Conservation (phyloP, 208 protist genomes). For the Phytomonas sp. region DNA sequence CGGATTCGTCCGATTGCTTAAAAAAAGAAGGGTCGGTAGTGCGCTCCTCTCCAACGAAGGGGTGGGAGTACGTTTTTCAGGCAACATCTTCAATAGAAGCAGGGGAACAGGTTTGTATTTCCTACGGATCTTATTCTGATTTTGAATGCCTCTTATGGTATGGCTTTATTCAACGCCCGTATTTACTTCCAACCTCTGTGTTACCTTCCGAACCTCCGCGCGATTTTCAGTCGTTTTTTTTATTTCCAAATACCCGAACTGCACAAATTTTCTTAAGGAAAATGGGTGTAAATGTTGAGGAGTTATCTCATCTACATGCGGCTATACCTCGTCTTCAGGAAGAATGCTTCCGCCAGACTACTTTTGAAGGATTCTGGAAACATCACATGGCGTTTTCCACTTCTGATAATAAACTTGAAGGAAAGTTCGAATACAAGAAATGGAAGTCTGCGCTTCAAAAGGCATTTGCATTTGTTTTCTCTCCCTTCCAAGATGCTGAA, state of each 20-base stretch:
- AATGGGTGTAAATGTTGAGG: not conserved
- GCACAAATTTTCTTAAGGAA: not conserved
- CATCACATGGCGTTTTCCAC: not conserved
- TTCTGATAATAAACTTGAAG: not conserved
- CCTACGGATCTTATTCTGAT: conserved; percentile 85
- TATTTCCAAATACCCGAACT: not conserved
- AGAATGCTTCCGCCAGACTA: not conserved
- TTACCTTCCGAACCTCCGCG: conserved; percentile 4
- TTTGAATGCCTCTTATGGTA: conserved; percentile 87
- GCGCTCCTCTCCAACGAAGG: conserved; percentile 15
- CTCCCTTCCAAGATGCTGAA: conserved; percentile 51
- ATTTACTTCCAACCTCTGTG: conserved; percentile 29
- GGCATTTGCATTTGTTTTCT: conserved; percentile 50
- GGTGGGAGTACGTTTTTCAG: conserved; percentile 50
- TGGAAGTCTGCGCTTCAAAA: conserved; percentile 37
- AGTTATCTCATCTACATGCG: not conserved
- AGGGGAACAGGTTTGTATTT: conserved; percentile 66
- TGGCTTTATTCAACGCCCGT: conserved; percentile 74
- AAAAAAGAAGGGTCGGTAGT: not conserved
- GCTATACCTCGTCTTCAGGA: not conserved
- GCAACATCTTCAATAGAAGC: conserved; percentile 22
- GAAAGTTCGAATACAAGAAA: conserved; percentile 19
- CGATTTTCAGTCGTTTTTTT: not conserved
- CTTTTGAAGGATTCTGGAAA: not conserved
- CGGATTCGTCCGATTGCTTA: not conserved